Percentiles rank a stretch among this genome's conserved stretches.
Evolutionary conservation across 257 asterid species (phyloP).

Genomic region (Nicotiana benthamiana): DNA sequence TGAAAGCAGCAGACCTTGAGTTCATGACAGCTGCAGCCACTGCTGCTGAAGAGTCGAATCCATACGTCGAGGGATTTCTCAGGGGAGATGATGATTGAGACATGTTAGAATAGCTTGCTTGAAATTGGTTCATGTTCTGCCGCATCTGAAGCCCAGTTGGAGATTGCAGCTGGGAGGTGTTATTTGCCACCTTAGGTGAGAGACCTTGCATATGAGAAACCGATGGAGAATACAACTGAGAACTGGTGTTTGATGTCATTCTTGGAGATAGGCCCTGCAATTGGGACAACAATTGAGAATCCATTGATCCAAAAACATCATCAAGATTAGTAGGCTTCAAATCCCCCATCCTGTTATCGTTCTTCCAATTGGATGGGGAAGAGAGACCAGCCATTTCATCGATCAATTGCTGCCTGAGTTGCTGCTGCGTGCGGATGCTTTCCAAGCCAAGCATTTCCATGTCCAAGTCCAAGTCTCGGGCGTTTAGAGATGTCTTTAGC

Average conservation of each 20-base stretch:
- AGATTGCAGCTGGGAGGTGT: conserved; percentile 35
- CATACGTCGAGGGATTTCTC: conserved; percentile 34
- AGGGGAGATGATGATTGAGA: conserved; percentile 49
- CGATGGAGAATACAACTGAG: conserved; percentile 37
- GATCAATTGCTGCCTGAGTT: conserved; percentile 46
- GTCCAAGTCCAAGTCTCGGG: conserved; percentile 52
- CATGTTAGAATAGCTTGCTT: conserved; percentile 57
- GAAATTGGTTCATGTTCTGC: conserved; percentile 53
- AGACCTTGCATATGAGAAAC: conserved; percentile 43
- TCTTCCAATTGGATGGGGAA: conserved; percentile 40
- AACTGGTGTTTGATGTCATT: conserved; percentile 17
- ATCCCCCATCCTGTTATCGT: conserved; percentile 35
- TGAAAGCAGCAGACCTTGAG: conserved; percentile 62
- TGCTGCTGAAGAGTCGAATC: conserved; percentile 77
- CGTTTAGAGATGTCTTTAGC: conserved; percentile 44
- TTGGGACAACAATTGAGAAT: conserved; percentile 49
- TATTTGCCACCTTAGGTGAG: conserved; percentile 32
- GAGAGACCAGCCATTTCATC: conserved; percentile 66
- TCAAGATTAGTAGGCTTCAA: conserved; percentile 67
- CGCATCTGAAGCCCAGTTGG: conserved; percentile 54
- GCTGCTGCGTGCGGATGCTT: conserved; percentile 42
- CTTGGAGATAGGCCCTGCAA: conserved; percentile 48
- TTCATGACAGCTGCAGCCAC: conserved; percentile 89
- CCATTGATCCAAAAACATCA: conserved; percentile 64
- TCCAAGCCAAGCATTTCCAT: conserved; percentile 52